Evolutionary conservation across 225 moss, liverwort and hornwort species (phyloP).

Genomic region (Anthoceros angustus): DNA sequence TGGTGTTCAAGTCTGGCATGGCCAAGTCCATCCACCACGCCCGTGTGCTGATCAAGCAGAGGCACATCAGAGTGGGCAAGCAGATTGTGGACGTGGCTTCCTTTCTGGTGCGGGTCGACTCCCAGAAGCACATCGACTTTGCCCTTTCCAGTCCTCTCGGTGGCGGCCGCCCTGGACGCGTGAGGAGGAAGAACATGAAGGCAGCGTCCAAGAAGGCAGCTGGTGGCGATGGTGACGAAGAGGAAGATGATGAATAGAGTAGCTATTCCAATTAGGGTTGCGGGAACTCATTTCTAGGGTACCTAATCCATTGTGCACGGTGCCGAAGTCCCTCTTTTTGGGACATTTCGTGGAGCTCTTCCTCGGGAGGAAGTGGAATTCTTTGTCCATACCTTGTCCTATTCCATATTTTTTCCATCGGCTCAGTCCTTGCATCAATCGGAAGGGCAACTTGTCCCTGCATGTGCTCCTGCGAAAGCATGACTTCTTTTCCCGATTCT

Average conservation of each 20-base stretch:
- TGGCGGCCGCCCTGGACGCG: conserved; percentile 65
- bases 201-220: conserved; percentile 79
- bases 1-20: conserved; percentile 90
- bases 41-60: conserved; percentile 74
- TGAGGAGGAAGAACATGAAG: conserved; percentile 71
- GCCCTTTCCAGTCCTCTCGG: conserved; percentile 65
- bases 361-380: too few relatives aligned
- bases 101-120: conserved; percentile 61
- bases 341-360: too few relatives aligned
- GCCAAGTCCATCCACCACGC: conserved; percentile 90
- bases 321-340: too few relatives aligned
- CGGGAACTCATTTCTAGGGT: too few relatives aligned
- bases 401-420: too few relatives aligned
- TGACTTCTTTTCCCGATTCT: too few relatives aligned
- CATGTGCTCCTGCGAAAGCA: too few relatives aligned
- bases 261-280: not conserved
- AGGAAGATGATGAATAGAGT: conserved; percentile 52
- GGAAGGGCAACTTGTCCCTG: too few relatives aligned
- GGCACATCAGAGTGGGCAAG: conserved; percentile 87
- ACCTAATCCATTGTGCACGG: too few relatives aligned
- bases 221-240: conserved; percentile 62
- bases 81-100: conserved; percentile 66
- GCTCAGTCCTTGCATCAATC: too few relatives aligned
- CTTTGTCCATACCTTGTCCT: too few relatives aligned
- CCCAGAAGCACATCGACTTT: conserved; percentile 75